These are phyloP conservation scores for Pulveroboletus ravenelii DNA, from an alignment of 768 basidiomycete genomes.

Conservation along the genomic window DNA sequence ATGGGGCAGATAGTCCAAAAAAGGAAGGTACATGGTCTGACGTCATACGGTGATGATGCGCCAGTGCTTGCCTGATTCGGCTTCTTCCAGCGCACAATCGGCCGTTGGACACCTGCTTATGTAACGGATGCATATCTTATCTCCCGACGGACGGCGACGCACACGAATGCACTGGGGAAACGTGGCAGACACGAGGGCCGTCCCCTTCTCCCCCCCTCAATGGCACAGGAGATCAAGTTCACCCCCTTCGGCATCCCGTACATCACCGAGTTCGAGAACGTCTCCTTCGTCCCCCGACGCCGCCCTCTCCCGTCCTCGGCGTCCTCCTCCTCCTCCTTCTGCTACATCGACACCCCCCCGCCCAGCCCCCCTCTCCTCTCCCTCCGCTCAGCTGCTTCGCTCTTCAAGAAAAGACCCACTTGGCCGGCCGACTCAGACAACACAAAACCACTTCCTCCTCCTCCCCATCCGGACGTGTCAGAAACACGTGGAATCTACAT, in stretches of 20 bases:
- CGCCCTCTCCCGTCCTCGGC: too few relatives aligned
- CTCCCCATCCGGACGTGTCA: slow-evolving; percentile 4
- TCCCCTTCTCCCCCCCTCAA: neutral
- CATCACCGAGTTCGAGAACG: slow-evolving; percentile 26
- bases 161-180: neutral
- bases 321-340: slow-evolving; percentile 24
- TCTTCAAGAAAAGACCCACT: slow-evolving; percentile 24
- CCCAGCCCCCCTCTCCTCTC: slow-evolving; percentile 16
- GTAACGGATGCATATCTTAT: slow-evolving; percentile 5
- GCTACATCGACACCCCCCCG: slow-evolving; percentile 19
- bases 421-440: neutral
- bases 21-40: slow-evolving; percentile 29
- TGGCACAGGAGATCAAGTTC: slow-evolving; percentile 27
- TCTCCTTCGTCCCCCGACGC: slow-evolving; percentile 15
- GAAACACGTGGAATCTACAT: slow-evolving; percentile 24
- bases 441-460: slow-evolving; percentile 19
- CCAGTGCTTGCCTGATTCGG: neutral
- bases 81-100: neutral
- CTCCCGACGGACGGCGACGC: neutral
- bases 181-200: slow-evolving; percentile 8
- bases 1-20: slow-evolving; percentile 12
- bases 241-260: slow-evolving; percentile 29
- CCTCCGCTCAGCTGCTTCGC: slow-evolving; percentile 14
- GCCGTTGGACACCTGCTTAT: slow-evolving; percentile 1
- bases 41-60: slow-evolving; percentile 16